Percentiles rank a stretch among this genome's conserved stretches.
Evolutionary conservation across 495 filamentous ascomycete genomes (phyloP).

Genomic region (Neurospora sp.): DNA sequence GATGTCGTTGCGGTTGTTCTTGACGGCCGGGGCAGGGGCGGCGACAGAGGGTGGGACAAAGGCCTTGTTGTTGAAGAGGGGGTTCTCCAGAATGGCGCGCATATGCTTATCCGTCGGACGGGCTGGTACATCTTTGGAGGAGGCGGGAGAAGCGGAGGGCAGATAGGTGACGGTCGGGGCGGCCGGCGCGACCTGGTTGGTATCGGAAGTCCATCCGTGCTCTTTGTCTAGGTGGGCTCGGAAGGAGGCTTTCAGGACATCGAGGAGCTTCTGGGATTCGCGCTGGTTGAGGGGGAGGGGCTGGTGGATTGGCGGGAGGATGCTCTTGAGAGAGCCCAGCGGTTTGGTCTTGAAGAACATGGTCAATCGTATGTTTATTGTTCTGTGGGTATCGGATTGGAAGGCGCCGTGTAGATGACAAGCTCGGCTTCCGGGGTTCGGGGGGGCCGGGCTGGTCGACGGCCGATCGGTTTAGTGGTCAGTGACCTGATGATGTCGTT

Average conservation of each 20-base stretch:
- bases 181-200: conserved; percentile 10
- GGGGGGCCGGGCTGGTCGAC: background rate
- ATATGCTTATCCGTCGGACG: conserved; percentile 47
- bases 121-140: background rate
- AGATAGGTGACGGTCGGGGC: conserved; percentile 14
- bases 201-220: conserved; percentile 35
- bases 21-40: background rate
- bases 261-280: conserved; percentile 59
- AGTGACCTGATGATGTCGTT: background rate
- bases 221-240: conserved; percentile 59
- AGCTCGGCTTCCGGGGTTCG: background rate
- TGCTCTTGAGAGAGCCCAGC: conserved; percentile 34
- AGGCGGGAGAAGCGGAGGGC: conserved; percentile 2
- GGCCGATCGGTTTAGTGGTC: background rate
- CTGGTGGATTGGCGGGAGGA: conserved; percentile 56
- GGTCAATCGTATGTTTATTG: background rate
- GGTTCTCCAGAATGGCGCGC: conserved; percentile 58
- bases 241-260: conserved; percentile 66
- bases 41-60: background rate
- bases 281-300: conserved; percentile 54
- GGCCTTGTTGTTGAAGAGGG: conserved; percentile 36
- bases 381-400: background rate
- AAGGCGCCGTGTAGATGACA: background rate
- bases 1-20: conserved; percentile 19
- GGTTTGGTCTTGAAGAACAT: conserved; percentile 24